Base-by-base conservation (phyloP, 75 land plant species). In the Cryptomeria japonica region DNA sequence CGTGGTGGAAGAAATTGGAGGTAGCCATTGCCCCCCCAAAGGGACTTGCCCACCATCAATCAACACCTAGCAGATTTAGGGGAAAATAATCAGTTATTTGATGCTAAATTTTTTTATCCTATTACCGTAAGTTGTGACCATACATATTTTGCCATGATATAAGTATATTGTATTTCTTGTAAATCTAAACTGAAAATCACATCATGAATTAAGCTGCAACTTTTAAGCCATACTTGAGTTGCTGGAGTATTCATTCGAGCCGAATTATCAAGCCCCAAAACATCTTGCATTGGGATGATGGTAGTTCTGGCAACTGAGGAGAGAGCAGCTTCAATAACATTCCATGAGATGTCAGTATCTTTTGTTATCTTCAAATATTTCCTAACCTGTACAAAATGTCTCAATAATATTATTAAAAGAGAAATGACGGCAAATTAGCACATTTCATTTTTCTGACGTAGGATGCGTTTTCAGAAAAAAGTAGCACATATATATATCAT, bases 221-320 rank as follows among this genome's bases (percentile, higher is more conserved):
- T 14, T 49, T 83, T 87, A 70, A 6, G 32, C 25, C 83, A 16
- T 51, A 96, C 97, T 92, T 97, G 95, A 18, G 94, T 93, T 42
- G 99, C 99, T 75, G 99, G 99, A 72, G 89, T 97, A 85, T 98
- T 98, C 99, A 98, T 98, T 86, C 99, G 90, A 18, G 99, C 95
- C 87, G 94, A 93, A 90, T 90, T 97, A 78, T 95, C 99, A 0
- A 98, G 87, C 42, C 96, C 89, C 79, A 98, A 87, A 34, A 98
- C 83, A 88, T 98, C 99, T 91, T 98, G 99, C 97, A 98, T 95
- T 1, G 99, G 92, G 64, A 97, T 91, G 28, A 98, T 92, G 64
- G 97, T 77, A 85, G 95, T 98, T 88, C 87, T 87, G 14, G 98
- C 99, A 34, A 98, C 99, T 12, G 99, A 97, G 80, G 96, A 94